A percentile compares a stretch with the other conserved stretches of the same genome.
Evolutionary conservation across 345 rosid genomes (phyloP).

Genomic region (Corymbia maculata): DNA sequence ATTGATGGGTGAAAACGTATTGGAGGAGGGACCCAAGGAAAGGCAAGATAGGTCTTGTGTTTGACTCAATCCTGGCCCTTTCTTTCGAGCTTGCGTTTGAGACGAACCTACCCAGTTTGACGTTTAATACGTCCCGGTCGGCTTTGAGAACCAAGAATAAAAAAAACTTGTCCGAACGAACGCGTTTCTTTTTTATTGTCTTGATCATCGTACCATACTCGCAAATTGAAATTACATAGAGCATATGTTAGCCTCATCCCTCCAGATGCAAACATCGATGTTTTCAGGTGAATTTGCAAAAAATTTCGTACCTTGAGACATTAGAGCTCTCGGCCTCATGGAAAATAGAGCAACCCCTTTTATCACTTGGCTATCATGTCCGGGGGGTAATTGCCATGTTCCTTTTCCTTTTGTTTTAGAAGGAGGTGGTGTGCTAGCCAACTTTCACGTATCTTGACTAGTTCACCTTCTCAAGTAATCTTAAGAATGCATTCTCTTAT

Average conservation of each 20-base stretch:
- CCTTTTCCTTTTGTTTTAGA: no score
- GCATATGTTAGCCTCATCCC: not conserved
- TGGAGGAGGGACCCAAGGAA: not conserved
- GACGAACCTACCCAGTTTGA: not conserved
- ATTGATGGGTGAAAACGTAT: not conserved
- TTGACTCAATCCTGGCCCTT: not conserved
- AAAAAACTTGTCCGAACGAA: not conserved
- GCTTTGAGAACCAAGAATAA: not conserved
- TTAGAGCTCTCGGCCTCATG: not conserved
- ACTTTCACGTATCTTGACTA: no score
- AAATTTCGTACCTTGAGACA: not conserved
- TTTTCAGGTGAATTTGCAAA: not conserved
- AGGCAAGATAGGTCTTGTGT: not conserved
- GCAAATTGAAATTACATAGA: not conserved
- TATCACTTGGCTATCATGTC: no score
- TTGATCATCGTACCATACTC: not conserved
- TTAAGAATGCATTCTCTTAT: no score
- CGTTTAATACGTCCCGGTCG: not conserved
- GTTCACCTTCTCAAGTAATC: no score
- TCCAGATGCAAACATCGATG: not conserved
- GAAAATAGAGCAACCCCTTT: not conserved
- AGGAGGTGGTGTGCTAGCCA: no score
- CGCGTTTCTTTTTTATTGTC: not conserved
- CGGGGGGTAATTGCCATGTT: no score
- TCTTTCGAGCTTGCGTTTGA: not conserved